A percentile compares a stretch with the other conserved stretches of the same genome.
Conservation (phyloP, 257 asterid species). For the Solanum virginianum region DNA sequence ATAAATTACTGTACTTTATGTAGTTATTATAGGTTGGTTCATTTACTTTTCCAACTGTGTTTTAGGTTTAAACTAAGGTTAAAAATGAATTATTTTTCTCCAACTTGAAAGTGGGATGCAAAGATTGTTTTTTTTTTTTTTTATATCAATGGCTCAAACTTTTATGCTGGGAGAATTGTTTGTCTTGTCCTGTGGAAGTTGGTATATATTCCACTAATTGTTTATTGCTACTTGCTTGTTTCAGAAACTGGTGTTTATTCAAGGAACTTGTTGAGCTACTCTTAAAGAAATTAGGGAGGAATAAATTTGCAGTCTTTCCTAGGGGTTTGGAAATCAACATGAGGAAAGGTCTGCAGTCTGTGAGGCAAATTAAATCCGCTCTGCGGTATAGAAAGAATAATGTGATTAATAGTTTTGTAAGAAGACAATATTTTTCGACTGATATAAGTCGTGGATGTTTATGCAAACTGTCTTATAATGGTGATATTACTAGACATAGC, state of each 20-base stretch:
- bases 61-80: not conserved
- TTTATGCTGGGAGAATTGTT: not conserved
- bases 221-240: not conserved
- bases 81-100: not conserved
- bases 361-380: constrained; percentile 37
- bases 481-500: constrained; percentile 19
- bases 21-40: not conserved
- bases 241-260: constrained; percentile 8
- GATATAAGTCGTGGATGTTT: constrained; percentile 8
- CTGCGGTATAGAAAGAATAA: constrained; percentile 10
- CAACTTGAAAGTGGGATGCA: not conserved
- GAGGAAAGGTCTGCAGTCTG: constrained; percentile 39
- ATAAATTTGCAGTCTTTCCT: not conserved
- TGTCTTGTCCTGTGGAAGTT: not conserved
- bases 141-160: not conserved
- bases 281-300: not conserved
- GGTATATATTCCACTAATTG: constrained; percentile 10
- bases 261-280: not conserved
- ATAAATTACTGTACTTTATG: not conserved
- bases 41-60: not conserved
- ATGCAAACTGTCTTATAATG: constrained; percentile 18
- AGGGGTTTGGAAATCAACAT: constrained; percentile 15
- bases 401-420: constrained; percentile 12
- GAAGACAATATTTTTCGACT: constrained; percentile 14
- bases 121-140: not conserved